Percentiles rank a stretch among this genome's conserved stretches.
Conservation (phyloP, 768 basidiomycete genomes). For the Filobasidium floriforme region DNA sequence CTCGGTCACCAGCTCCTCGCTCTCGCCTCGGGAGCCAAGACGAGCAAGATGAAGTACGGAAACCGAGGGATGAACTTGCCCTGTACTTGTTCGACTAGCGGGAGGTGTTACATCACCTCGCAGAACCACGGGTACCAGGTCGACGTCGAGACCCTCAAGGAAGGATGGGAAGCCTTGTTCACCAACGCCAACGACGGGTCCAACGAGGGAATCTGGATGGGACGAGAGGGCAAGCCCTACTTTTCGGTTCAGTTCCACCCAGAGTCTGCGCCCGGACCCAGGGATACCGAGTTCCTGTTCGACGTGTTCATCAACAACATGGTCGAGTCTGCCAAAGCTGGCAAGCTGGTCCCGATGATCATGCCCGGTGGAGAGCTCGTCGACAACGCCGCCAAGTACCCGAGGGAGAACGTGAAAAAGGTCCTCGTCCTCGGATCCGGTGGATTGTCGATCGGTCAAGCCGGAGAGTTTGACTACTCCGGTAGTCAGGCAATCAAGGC, state of each 20-base stretch:
- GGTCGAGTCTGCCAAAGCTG: conserved; percentile 55
- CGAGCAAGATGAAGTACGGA: conserved; percentile 99
- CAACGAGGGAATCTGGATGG: conserved; percentile 95
- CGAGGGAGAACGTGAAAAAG: conserved; percentile 65
- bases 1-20: conserved; percentile 95
- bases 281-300: conserved; percentile 97
- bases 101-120: conserved; percentile 96
- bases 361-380: conserved; percentile 56
- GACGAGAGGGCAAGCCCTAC: conserved; percentile 68
- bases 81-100: conserved; percentile 85
- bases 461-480: conserved; percentile 99
- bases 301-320: conserved; percentile 92
- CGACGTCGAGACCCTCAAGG: conserved; percentile 65
- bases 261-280: conserved; percentile 89
- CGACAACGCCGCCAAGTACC: conserved; percentile 69
- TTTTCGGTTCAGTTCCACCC: conserved; percentile 99
- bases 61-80: conserved; percentile 99
- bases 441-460: conserved; percentile 95
- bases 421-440: conserved; percentile 96
- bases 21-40: conserved; percentile 83
- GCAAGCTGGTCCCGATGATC: conserved; percentile 46
- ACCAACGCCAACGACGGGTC: conserved; percentile 92
- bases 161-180: conserved; percentile 89
- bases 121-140: conserved; percentile 99
- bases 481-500: conserved; percentile 99